A percentile compares a stretch with the other conserved stretches of the same genome.
Evolutionary conservation across 2,329 filamentous ascomycete species (phyloP).

Genomic region (Trichoderma arundinaceum): DNA sequence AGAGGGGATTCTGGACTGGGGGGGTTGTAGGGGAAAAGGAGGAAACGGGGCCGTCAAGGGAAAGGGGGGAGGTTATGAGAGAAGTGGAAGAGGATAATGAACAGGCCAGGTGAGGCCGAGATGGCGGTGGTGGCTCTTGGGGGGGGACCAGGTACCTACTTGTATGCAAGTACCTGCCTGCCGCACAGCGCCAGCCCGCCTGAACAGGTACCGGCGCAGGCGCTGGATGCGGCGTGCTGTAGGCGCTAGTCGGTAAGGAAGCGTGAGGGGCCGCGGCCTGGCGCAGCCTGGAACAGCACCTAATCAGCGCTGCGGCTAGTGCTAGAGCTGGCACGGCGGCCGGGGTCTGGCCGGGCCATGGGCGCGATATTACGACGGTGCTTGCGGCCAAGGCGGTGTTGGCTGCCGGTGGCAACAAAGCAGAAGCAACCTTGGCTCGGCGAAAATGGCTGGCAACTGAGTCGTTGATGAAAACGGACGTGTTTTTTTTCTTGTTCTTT

Average conservation of each 20-base stretch:
- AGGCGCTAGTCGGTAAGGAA: constrained; percentile 4
- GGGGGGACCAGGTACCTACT: neutral
- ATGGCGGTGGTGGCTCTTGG: constrained; percentile 26
- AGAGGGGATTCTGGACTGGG: constrained; percentile 3
- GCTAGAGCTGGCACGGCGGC: neutral
- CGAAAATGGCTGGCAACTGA: neutral
- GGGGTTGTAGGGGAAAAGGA: neutral
- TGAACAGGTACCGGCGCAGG: constrained; percentile 18
- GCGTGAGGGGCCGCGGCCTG: neutral
- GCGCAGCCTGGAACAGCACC: neutral
- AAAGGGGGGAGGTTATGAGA: constrained; percentile 12
- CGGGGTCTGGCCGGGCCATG: constrained; percentile 8
- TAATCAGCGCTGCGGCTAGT: constrained; percentile 5
- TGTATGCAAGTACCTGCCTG: too few species aligned
- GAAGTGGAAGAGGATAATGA: constrained; percentile 1
- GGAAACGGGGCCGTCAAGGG: constrained; percentile 13
- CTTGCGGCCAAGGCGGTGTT: constrained; percentile 30
- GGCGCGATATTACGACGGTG: constrained; percentile 14
- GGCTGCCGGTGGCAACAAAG: constrained; percentile 1
- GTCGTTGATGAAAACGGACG: neutral
- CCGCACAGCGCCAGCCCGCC: constrained; percentile 1
- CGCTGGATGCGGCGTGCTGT: constrained; percentile 25
- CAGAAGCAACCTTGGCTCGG: neutral
- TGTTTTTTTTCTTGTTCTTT: neutral
- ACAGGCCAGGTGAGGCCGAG: constrained; percentile 25